phyloP scores from a whole-genome alignment of 2,329 filamentous ascomycete species.

The Phaeosphaeriaceae sp. region DNA sequence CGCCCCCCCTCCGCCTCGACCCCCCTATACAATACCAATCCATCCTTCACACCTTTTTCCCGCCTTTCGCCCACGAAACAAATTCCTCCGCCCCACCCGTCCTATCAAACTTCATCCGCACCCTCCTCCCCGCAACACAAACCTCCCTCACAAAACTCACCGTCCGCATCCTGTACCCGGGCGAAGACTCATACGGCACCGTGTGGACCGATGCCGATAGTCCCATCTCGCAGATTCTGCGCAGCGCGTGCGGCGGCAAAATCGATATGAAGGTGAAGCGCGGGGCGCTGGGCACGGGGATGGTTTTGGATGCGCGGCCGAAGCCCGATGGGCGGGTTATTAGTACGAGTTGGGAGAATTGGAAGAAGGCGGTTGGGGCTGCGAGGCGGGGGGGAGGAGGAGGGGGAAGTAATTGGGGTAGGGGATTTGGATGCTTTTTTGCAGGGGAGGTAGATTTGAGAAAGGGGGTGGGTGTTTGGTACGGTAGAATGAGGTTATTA shows the following conservation, averaged over 20 bases:
- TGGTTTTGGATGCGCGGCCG: slow-evolving; percentile 19
- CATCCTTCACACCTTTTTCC: slow-evolving; percentile 8
- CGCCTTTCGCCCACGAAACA: slow-evolving; percentile 20
- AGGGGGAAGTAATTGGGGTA: neutral
- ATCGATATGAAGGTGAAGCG: slow-evolving; percentile 37
- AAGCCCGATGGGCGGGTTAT: slow-evolving; percentile 24
- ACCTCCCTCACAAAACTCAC: slow-evolving; percentile 39
- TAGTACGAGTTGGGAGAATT: slow-evolving; percentile 35
- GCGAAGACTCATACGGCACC: slow-evolving; percentile 43
- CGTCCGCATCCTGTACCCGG: slow-evolving; percentile 50
- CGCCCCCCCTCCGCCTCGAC: slow-evolving; percentile 27
- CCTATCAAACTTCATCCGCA: slow-evolving; percentile 41
- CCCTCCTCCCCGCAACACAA: slow-evolving; percentile 34
- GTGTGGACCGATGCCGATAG: slow-evolving; percentile 50
- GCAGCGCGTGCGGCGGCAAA: slow-evolving; percentile 46
- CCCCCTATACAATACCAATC: slow-evolving; percentile 3
- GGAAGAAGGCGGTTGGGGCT: slow-evolving; percentile 10
- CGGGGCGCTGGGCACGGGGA: slow-evolving; percentile 19
- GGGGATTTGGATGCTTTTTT: slow-evolving; percentile 11
- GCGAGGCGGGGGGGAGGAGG: slow-evolving; percentile 4
- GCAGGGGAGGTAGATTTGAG: neutral
- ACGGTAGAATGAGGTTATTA: neutral
- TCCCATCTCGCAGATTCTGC: slow-evolving; percentile 46
- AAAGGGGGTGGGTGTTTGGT: neutral
- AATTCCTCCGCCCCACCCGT: slow-evolving; percentile 29